Conservation (phyloP, 306 rosid species). For the Vigna hirtella region DNA sequence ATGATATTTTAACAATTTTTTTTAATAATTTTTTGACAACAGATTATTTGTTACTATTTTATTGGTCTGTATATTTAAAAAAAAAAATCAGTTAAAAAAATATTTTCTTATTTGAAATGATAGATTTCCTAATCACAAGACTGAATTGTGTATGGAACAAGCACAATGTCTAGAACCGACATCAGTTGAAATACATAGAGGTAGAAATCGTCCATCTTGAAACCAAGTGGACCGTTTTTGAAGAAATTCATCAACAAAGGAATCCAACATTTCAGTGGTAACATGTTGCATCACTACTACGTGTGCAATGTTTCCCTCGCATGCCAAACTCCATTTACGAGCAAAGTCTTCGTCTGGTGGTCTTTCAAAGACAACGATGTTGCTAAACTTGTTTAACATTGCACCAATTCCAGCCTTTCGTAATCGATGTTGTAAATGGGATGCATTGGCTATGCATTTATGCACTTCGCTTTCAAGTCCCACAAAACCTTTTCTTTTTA, state of each 20-base stretch:
- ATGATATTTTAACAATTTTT: too few relatives aligned
- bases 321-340: constrained; percentile 68
- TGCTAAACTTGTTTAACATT: constrained; percentile 27
- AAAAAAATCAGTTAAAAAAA: too few relatives aligned
- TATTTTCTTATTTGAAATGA: too few relatives aligned
- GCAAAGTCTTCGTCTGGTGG: constrained; percentile 64
- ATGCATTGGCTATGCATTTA: constrained; percentile 67
- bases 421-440: not conserved
- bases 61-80: too few relatives aligned
- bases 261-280: constrained; percentile 24
- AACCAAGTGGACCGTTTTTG: not conserved
- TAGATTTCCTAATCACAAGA: not conserved
- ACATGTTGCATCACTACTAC: constrained; percentile 38
- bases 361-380: constrained; percentile 62
- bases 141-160: not conserved
- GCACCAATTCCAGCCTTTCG: not conserved
- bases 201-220: not conserved
- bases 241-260: constrained; percentile 13
- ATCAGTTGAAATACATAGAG: constrained; percentile 1
- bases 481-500: constrained; percentile 60
- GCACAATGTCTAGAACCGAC: constrained; percentile 13
- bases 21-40: too few relatives aligned
- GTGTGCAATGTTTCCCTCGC: constrained; percentile 69
- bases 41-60: too few relatives aligned
- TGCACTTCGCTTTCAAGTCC: constrained; percentile 75